Conservation (phyloP, 805 yeast species). For the Myxozyma mucilagina region DNA sequence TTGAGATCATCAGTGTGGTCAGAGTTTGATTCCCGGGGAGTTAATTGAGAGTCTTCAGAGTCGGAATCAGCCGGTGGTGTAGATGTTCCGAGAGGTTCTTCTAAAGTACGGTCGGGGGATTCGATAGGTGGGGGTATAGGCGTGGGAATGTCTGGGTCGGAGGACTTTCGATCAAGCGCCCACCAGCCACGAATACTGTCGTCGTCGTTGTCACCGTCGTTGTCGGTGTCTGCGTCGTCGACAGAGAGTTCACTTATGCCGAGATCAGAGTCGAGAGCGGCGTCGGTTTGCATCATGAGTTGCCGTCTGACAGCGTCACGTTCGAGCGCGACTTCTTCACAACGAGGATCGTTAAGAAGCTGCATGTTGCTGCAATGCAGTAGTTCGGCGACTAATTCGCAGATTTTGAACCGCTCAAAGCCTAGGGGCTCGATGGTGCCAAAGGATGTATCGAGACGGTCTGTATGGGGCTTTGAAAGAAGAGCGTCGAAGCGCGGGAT, state of each 20-base stretch:
- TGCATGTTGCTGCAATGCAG: constrained; percentile 98
- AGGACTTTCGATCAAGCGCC: constrained; percentile 22
- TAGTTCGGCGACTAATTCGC: constrained; percentile 90
- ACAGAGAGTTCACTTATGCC: constrained; percentile 19
- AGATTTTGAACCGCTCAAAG: constrained; percentile 83
- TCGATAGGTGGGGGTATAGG: no score
- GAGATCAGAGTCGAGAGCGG: constrained; percentile 4
- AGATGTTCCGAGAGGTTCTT: constrained; percentile 10
- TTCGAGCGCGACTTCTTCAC: constrained; percentile 64
- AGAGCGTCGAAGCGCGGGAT: constrained; percentile 69
- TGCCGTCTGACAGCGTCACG: constrained; percentile 65
- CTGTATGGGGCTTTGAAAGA: constrained; percentile 46
- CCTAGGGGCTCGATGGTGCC: constrained; percentile 77
- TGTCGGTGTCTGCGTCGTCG: constrained; percentile 19
- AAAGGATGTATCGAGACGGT: constrained; percentile 58
- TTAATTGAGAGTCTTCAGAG: not conserved
- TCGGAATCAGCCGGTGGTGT: not conserved
- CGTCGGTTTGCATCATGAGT: constrained; percentile 4
- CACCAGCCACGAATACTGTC: constrained; percentile 31
- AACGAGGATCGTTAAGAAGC: constrained; percentile 72
- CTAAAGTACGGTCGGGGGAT: no score
- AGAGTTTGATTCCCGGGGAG: constrained; percentile 5
- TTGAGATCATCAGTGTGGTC: constrained; percentile 31
- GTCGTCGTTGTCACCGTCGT: no score
- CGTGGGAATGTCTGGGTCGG: no score